Evolutionary conservation across 768 basidiomycete genomes (phyloP).

Genomic region (Mycena floridula): DNA sequence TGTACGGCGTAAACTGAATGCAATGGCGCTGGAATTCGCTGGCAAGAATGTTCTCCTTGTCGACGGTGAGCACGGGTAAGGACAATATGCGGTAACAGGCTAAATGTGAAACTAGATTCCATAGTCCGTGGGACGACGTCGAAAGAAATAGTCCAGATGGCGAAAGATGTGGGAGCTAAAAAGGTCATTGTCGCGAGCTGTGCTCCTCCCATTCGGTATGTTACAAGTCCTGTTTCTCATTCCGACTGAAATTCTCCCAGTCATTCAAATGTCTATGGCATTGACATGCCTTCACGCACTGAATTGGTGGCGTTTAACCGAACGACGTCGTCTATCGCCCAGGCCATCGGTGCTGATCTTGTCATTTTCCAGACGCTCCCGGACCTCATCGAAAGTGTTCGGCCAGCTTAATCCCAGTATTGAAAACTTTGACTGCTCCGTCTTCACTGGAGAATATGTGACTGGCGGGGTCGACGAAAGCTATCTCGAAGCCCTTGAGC

Average conservation of each 20-base stretch:
- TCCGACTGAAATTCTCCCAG: slow-evolving; percentile 25
- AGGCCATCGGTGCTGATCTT: slow-evolving; percentile 87
- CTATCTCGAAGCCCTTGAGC: slow-evolving; percentile 75
- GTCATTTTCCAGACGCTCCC: slow-evolving; percentile 92
- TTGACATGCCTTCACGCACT: slow-evolving; percentile 96
- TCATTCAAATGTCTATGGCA: slow-evolving; percentile 94
- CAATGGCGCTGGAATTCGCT: slow-evolving; percentile 95
- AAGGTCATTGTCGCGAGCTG: slow-evolving; percentile 96
- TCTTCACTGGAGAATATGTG: slow-evolving; percentile 95
- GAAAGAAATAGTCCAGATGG: slow-evolving; percentile 98
- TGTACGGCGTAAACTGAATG: slow-evolving; percentile 91
- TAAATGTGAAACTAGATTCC: slow-evolving; percentile 59
- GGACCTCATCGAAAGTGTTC: slow-evolving; percentile 82
- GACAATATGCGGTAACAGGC: neutral
- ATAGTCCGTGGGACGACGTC: slow-evolving; percentile 99
- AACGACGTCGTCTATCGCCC: slow-evolving; percentile 63
- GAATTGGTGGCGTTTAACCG: slow-evolving; percentile 89
- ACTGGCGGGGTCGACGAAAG: slow-evolving; percentile 86
- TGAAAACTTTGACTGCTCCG: slow-evolving; percentile 86
- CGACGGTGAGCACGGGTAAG: slow-evolving; percentile 56
- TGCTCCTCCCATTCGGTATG: slow-evolving; percentile 89
- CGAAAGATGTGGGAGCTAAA: slow-evolving; percentile 96
- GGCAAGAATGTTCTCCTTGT: slow-evolving; percentile 92
- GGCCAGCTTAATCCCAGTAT: slow-evolving; percentile 79
- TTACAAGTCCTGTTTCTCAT: neutral